Percentiles rank a stretch among this genome's conserved stretches.
These are phyloP conservation scores for Avicennia marina DNA, from an alignment of 257 asterid genomes.

Conservation along the genomic window DNA sequence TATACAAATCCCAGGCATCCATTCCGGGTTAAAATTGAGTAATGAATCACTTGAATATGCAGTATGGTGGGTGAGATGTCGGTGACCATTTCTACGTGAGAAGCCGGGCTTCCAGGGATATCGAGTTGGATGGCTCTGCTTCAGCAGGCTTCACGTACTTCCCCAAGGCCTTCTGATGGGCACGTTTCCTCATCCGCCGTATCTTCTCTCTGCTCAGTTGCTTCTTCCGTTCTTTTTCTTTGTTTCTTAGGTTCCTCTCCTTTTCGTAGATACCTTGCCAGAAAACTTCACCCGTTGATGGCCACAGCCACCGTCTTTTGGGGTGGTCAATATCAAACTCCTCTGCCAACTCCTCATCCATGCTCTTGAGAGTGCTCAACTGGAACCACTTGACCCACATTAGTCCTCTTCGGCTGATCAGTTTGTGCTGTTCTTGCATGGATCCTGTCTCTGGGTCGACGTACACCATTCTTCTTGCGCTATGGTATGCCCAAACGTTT, in stretches of 20 bases:
- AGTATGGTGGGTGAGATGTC: no score
- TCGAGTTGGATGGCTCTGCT: no score
- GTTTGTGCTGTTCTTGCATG: constrained; percentile 75
- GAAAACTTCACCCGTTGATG: constrained; percentile 82
- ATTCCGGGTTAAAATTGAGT: no score
- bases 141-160: constrained; percentile 75
- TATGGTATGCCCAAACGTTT: constrained; percentile 95
- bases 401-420: constrained; percentile 60
- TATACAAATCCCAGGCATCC: no score
- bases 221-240: constrained; percentile 64
- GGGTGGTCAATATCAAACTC: constrained; percentile 63
- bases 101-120: no score
- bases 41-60: no score
- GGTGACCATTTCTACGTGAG: no score
- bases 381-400: constrained; percentile 97
- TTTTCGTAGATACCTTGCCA: constrained; percentile 77
- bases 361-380: constrained; percentile 63
- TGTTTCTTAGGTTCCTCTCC: constrained; percentile 50
- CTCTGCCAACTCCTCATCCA: constrained; percentile 93
- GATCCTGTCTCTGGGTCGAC: constrained; percentile 67
- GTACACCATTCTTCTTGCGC: constrained; percentile 78
- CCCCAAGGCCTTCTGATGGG: constrained; percentile 75
- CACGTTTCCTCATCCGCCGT: constrained; percentile 58
- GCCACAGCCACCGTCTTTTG: constrained; percentile 77
- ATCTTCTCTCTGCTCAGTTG: constrained; percentile 71